Evolutionary conservation across 805 yeast genomes (phyloP).

Genomic region (Candida multigemmis): DNA sequence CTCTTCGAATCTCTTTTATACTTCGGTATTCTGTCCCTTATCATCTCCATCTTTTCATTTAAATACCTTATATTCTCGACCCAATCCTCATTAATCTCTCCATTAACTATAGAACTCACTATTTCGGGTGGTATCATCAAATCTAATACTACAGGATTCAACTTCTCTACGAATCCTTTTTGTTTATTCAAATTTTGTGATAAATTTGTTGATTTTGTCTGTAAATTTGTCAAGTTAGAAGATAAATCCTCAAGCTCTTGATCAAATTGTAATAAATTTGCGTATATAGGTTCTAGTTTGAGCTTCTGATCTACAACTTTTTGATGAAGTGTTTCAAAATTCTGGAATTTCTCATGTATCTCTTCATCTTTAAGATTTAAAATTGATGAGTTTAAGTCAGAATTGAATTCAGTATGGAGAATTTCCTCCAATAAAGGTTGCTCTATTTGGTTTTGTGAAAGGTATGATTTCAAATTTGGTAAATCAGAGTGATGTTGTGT

Average conservation of each 20-base stretch:
- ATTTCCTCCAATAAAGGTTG: no score
- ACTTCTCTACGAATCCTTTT: constrained; percentile 23
- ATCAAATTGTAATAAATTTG: constrained; percentile 49
- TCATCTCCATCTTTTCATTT: constrained; percentile 50
- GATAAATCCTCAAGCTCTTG: constrained; percentile 31
- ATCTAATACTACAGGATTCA: constrained; percentile 73
- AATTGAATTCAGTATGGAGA: no score
- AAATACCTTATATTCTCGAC: constrained; percentile 52
- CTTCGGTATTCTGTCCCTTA: constrained; percentile 13
- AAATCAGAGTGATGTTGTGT: no score
- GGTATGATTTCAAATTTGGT: no score
- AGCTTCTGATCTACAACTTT: constrained; percentile 19
- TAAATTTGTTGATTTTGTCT: constrained; percentile 22
- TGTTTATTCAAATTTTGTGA: constrained; percentile 18
- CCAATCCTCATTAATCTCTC: constrained; percentile 55
- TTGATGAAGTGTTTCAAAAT: constrained; percentile 14
- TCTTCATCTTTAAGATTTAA: constrained; percentile 3
- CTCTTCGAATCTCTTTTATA: no score
- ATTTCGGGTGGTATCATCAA: constrained; percentile 68
- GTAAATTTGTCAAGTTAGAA: constrained; percentile 20
- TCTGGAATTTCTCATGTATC: constrained; percentile 4
- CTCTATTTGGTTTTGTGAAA: no score
- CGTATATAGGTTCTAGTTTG: constrained; percentile 41
- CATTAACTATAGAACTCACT: constrained; percentile 47
- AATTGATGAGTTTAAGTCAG: background rate